phyloP scores from a whole-genome alignment of 2,329 filamentous ascomycete genomes.

The Ophiostoma montium region DNA sequence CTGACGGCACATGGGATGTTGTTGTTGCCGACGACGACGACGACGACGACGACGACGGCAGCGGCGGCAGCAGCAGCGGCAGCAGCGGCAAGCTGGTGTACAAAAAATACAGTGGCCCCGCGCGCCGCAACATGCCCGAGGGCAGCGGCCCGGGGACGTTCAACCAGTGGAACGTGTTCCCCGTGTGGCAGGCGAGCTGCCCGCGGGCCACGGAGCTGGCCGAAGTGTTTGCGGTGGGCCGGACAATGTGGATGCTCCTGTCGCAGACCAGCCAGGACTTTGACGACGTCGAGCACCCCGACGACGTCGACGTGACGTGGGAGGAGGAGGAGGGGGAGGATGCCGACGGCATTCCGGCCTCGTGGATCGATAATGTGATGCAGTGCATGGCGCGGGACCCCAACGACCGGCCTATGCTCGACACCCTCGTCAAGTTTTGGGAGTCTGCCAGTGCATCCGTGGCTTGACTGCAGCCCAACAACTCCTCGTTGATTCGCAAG shows the following conservation, averaged over 20 bases:
- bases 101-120: slow-evolving; percentile 11
- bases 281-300: slow-evolving; percentile 6
- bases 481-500: too few species aligned
- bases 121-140: slow-evolving; percentile 10
- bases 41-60: too few species aligned
- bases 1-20: slow-evolving; percentile 15
- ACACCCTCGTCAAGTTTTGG: slow-evolving; percentile 6
- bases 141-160: slow-evolving; percentile 1
- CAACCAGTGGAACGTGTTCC: slow-evolving; percentile 14
- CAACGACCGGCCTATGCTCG: slow-evolving; percentile 6
- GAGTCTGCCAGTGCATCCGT: slow-evolving; percentile 1
- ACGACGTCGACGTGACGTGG: slow-evolving; percentile 8
- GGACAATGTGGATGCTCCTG: slow-evolving; percentile 15
- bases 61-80: too few species aligned
- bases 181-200: slow-evolving; percentile 8
- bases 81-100: slow-evolving; percentile 6
- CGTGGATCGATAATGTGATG: slow-evolving; percentile 6
- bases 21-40: not conserved
- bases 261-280: slow-evolving; percentile 6
- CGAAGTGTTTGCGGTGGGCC: slow-evolving; percentile 14
- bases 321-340: too few species aligned
- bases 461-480: too few species aligned
- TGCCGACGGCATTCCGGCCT: not conserved
- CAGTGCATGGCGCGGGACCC: slow-evolving; percentile 8
- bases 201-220: slow-evolving; percentile 13